Evolutionary conservation across 768 basidiomycete genomes (phyloP), one percentile per base, ranked within the genome.

Genomic region (Rhizopogon vesiculosus): DNA sequence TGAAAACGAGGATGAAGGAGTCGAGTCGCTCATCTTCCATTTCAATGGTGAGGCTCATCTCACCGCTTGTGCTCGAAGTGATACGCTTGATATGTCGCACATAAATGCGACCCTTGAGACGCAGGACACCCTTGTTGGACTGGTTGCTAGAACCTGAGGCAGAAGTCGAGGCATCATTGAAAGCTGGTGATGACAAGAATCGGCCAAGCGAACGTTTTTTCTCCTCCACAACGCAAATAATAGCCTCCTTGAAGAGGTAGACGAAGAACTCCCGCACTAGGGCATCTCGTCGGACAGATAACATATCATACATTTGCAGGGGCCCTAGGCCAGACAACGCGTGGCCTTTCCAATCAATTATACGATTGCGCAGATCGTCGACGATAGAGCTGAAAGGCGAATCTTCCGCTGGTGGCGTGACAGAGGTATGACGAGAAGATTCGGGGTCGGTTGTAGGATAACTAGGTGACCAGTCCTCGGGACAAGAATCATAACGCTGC

Each of bases 201-300:
- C 87, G 82, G 7, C 87, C 85, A 2, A 94, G 73, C 0, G 87
- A 85, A 25, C 89, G 84, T 64, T 93, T 95, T 76, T 87, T 92
- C 73, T 99, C 96, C 69, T 98, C 95, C 18, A 90, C 82, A n/a
- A 98, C 93, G 69, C 97, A 99, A 57, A 99, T 93, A 61, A 99
- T 91, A 9, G 97, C 97, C 70, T 98, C 93, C 65, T 88, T 89
- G 83, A 98, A 99, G 28, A 99, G 82, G 74, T 98, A 98, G 57
- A 97, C 93, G 66, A 87, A 91, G 72, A 98, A 98, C 69, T 97
- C 95, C 53, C 94, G 85, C 18, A 95, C 87, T 57, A 93, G 87
- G 9, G 86, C 75, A 61, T 96, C 96, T 48, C 95, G 85, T 50
- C 93, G 84, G 42, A 98, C 93, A 48, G 85, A 86, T 28, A 98